phyloP scores from a whole-genome alignment of 2,329 filamentous ascomycete genomes.

The Beauveria rudraprayagi region DNA sequence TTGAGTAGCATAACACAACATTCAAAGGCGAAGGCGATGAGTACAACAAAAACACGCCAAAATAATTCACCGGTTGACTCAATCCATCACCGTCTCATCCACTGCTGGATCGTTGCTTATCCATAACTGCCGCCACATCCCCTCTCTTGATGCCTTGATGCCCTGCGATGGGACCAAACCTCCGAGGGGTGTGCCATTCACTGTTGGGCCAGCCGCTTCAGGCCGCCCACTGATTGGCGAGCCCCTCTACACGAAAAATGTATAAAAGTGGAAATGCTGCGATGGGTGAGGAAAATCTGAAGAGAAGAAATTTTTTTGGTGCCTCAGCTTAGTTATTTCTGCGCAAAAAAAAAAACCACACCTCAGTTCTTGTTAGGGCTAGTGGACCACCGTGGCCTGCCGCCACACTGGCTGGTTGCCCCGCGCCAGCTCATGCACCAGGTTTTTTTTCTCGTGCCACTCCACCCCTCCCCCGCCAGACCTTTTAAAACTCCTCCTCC shows the following conservation, averaged over 20 bases:
- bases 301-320: conserved; percentile 5
- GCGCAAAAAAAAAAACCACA: not conserved
- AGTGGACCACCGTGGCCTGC: not conserved
- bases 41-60: not conserved
- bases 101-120: not conserved
- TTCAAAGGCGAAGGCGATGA: not conserved
- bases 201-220: not conserved
- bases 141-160: conserved; percentile 4
- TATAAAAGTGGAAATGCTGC: not conserved
- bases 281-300: not conserved
- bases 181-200: not conserved
- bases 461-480: conserved; percentile 19
- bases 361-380: conserved; percentile 6
- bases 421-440: conserved; percentile 24
- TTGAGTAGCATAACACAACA: not conserved
- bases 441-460: conserved; percentile 14
- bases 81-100: not conserved
- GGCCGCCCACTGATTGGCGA: not conserved
- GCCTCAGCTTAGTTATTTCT: not conserved
- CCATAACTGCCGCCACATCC: not conserved
- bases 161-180: conserved; percentile 4
- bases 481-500: conserved; percentile 33
- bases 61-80: not conserved
- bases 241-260: not conserved
- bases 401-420: conserved; percentile 20